These are phyloP conservation scores for Miscanthus lutarioriparius DNA, from an alignment of 176 grass and related monocot species.

Conservation along the genomic window DNA sequence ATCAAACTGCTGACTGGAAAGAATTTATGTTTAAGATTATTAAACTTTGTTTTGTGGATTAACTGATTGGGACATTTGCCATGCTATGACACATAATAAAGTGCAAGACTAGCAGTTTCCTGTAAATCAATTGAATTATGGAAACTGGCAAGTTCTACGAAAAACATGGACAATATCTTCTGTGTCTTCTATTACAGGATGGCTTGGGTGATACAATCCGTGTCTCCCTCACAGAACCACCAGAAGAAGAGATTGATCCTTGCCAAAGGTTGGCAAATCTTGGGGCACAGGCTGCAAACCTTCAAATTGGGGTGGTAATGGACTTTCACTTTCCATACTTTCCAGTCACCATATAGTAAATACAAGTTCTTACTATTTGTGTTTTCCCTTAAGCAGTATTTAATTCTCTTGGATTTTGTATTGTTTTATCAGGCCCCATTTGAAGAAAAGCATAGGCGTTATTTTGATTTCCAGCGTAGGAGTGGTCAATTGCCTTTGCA, in stretches of 20 bases:
- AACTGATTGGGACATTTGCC: conserved; percentile 16
- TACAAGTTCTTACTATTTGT: conserved; percentile 4
- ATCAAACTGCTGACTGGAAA: conserved; percentile 3
- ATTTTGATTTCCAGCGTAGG: conserved; percentile 95
- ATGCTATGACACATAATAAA: conserved; percentile 27
- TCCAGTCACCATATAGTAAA: conserved; percentile 17
- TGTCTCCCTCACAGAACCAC: conserved; percentile 96
- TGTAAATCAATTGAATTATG: neutral
- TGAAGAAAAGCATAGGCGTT: conserved; percentile 94
- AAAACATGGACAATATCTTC: conserved; percentile 12
- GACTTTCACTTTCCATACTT: conserved; percentile 16
- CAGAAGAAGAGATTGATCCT: conserved; percentile 94
- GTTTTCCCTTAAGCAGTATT: conserved; percentile 18
- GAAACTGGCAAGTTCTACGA: neutral
- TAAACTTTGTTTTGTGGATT: neutral
- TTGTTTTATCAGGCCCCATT: conserved; percentile 60
- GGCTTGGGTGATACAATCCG: conserved; percentile 96
- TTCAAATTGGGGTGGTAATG: conserved; percentile 85
- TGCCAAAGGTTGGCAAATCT: conserved; percentile 85
- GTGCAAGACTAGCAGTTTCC: neutral
- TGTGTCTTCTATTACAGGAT: conserved; percentile 64
- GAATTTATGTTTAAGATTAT: neutral
- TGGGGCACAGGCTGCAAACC: conserved; percentile 63
- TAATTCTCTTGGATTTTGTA: conserved; percentile 22
- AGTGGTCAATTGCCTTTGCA: conserved; percentile 94